Percentiles rank a stretch among this genome's conserved stretches.
Conservation (phyloP, 1,284 basidiomycete genomes). For the Cryptococcus wingfieldii region DNA sequence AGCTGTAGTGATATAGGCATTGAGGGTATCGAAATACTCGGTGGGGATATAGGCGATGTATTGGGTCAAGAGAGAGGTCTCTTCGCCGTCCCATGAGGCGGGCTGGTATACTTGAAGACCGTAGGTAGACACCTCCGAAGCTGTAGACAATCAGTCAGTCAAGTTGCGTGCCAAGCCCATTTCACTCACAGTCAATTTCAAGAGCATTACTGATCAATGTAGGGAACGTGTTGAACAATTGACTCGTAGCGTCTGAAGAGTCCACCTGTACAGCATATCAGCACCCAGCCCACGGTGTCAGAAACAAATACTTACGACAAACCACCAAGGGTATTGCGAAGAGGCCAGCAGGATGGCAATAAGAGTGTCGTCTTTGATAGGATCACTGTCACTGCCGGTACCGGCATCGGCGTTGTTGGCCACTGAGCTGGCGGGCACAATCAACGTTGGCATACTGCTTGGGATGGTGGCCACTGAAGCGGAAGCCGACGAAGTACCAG, state of each 20-base stretch:
- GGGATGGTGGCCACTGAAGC: constrained; percentile 38
- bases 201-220: constrained; percentile 39
- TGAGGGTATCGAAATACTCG: constrained; percentile 41
- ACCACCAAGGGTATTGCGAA: constrained; percentile 44
- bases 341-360: constrained; percentile 43
- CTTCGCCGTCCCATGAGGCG: constrained; percentile 38
- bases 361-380: constrained; percentile 34
- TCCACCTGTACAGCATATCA: constrained; percentile 21
- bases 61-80: constrained; percentile 42
- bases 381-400: constrained; percentile 28
- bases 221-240: constrained; percentile 49
- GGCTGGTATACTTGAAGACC: constrained; percentile 49
- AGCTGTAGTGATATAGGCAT: constrained; percentile 42
- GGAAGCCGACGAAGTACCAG: constrained; percentile 5
- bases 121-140: constrained; percentile 39
- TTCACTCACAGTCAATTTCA: constrained; percentile 25
- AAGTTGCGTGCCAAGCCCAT: not conserved
- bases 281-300: not conserved
- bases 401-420: constrained; percentile 26
- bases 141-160: constrained; percentile 11
- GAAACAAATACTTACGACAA: constrained; percentile 28
- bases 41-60: constrained; percentile 49
- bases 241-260: constrained; percentile 44
- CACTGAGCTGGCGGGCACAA: constrained; percentile 43
- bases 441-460: constrained; percentile 43